Evolutionary conservation across 805 yeast species (phyloP), one percentile per base, ranked within the genome.

Genomic region (Lipomyces yamadae): DNA sequence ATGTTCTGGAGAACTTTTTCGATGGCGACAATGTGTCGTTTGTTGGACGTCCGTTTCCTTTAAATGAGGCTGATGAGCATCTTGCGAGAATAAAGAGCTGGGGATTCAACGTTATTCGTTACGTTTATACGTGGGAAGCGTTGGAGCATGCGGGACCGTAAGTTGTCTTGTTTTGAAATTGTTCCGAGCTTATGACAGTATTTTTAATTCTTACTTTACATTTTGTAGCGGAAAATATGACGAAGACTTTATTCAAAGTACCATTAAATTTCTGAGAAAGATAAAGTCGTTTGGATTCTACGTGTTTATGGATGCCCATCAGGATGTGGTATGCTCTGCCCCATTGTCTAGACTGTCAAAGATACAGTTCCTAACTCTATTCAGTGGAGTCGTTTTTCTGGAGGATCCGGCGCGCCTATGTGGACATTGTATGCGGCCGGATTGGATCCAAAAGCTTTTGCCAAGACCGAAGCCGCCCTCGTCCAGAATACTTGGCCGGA

Each of bases 371-470:
- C 59, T 30, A 53, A 33, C 56, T 37, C 32, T 15, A 10, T 15
- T 15, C 35, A 70, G 73, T 93, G 98, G 98, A 88, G 95, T 0
- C 83, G 97, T 58, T 90, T 83, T 75, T 81, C 87, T 10, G 97
- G 97, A 4, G 98, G 98, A 1, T 87, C 91, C 58, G 98, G 98
- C 24, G 97, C 97, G 2, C 98, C 98, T 0, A 73, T 91, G 74
- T 93, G 98, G 98, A 92, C 98, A 0, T 76, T 92, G 3, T 88
- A 90, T 74, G 93, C 95, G 32, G 96, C 94, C 1, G 97, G 97
- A 0, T 78, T 93, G 58, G 85, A 93, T 64, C 97, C 97, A 0
- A 80, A 76, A n/a, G 77, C 84, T n/a, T 91, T 95, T 73, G 77
- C 83, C 0, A 81, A 71, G 1, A 90, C 95, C 3, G 91, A 89